phyloP scores from a whole-genome alignment of 139 green algal species.

The Trebouxia sp. region DNA sequence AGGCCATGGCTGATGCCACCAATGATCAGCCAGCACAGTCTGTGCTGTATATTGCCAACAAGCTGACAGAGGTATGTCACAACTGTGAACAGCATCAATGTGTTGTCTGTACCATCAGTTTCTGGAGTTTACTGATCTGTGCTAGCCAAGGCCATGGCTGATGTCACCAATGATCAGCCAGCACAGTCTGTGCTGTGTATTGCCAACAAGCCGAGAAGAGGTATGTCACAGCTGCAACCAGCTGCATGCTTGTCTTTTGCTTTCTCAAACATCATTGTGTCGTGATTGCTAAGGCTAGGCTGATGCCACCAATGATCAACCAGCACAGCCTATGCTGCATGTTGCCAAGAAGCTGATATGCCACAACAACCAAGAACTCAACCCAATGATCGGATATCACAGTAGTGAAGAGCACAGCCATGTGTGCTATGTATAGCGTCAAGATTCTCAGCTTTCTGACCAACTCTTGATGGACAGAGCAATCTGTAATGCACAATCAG shows the following conservation, averaged over 20 bases:
- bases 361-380: no score
- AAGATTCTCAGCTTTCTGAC: no score
- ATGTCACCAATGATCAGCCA: neutral
- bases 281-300: neutral
- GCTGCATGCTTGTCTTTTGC: no score
- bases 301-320: neutral
- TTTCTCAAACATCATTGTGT: no score
- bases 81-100: no score
- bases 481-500: no score
- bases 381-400: no score
- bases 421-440: no score
- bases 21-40: neutral
- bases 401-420: no score
- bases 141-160: neutral
- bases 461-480: no score
- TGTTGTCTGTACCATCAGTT: no score
- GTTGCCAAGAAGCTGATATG: neutral
- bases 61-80: neutral
- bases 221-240: no score
- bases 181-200: neutral
- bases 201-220: neutral
- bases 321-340: neutral
- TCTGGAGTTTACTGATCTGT: slow-evolving; percentile 3
- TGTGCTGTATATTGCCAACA: neutral
- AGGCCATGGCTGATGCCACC: neutral